phyloP scores from a whole-genome alignment of 2,329 filamentous ascomycete genomes.

The Fonsecaea monophora region DNA sequence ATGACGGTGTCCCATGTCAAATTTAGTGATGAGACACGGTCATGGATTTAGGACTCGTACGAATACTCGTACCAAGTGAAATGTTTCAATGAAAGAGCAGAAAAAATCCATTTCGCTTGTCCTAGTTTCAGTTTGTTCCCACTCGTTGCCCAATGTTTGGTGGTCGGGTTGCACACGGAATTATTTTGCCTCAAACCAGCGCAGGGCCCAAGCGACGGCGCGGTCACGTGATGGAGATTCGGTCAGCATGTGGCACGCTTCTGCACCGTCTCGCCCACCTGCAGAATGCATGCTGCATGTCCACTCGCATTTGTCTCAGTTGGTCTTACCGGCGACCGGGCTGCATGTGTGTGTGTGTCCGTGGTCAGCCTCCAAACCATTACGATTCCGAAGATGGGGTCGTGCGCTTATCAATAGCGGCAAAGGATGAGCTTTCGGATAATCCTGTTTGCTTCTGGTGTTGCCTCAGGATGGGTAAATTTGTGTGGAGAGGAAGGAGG shows the following conservation, averaged over 20 bases:
- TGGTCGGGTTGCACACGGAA: neutral
- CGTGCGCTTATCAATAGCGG: neutral
- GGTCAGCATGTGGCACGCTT: conserved; percentile 10
- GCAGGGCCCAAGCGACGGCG: neutral
- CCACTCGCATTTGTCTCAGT: conserved; percentile 18
- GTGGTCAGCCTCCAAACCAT: conserved; percentile 5
- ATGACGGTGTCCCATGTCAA: neutral
- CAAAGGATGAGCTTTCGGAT: conserved; percentile 5
- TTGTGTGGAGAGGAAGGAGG: neutral
- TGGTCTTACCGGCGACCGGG: conserved; percentile 21
- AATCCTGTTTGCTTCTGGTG: conserved; percentile 8
- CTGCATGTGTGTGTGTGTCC: conserved; percentile 2
- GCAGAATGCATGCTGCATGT: conserved; percentile 18
- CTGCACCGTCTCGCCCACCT: conserved; percentile 14
- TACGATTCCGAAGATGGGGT: conserved; percentile 21
- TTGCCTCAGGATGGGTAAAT: neutral
- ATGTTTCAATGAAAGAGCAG: neutral
- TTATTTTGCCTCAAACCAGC: conserved; percentile 2
- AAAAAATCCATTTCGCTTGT: neutral
- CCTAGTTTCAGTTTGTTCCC: conserved; percentile 10
- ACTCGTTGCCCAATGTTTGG: neutral
- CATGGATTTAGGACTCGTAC: neutral
- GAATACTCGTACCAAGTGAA: neutral
- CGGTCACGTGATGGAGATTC: conserved; percentile 12
- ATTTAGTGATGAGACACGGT: neutral